A percentile compares a stretch with the other conserved stretches of the same genome.
phyloP scores from a whole-genome alignment of 2,329 filamentous ascomycete species.

The Cercospora canescens region DNA sequence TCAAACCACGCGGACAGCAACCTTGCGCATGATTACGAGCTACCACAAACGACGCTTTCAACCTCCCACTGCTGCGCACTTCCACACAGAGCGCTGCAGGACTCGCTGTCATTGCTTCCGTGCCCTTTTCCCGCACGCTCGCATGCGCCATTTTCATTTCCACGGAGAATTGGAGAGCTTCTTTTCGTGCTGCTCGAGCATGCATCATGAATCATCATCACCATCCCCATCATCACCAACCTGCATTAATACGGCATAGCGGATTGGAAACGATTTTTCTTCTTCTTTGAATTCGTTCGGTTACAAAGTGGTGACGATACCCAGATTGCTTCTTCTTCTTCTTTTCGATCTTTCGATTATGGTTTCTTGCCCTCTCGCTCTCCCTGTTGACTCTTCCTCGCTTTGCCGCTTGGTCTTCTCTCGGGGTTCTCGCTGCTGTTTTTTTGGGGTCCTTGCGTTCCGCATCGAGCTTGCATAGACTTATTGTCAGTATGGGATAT shows the following conservation, averaged over 20 bases:
- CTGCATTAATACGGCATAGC: conserved; percentile 25
- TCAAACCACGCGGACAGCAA: neutral
- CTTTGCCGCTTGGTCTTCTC: neutral
- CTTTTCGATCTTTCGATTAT: too few species aligned
- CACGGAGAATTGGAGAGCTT: too few species aligned
- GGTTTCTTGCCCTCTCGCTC: too few species aligned
- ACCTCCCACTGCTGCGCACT: neutral
- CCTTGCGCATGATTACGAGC: neutral
- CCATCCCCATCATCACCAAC: neutral
- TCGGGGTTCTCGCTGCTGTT: neutral
- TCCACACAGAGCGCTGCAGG: neutral
- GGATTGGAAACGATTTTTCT: conserved; percentile 6
- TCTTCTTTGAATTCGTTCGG: neutral
- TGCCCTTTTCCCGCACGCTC: neutral
- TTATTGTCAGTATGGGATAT: neutral
- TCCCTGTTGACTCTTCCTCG: too few species aligned
- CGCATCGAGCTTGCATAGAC: neutral
- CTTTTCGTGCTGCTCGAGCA: too few species aligned
- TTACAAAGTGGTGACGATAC: conserved; percentile 22
- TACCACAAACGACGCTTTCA: neutral
- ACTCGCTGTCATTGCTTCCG: neutral
- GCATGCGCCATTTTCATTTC: neutral
- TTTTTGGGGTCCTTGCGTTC: too few species aligned
- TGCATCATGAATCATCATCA: neutral
- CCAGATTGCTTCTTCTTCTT: conserved; percentile 21